Base-by-base conservation (phyloP, 2,329 filamentous ascomycete species). In the Fusarium proliferatum region DNA sequence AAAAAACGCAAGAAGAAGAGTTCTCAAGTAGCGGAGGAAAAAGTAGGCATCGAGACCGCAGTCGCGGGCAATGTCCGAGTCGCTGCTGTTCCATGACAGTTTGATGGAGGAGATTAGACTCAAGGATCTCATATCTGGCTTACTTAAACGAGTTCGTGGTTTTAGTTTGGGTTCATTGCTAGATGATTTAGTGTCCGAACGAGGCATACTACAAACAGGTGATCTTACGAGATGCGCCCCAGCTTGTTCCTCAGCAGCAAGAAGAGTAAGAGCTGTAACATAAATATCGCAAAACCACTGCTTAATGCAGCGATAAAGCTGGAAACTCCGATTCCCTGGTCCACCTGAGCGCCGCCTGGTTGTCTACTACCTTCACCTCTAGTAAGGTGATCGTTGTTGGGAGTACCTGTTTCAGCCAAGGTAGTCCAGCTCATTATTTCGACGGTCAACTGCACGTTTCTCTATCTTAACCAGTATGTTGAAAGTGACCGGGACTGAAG, bases 21-120 rank as follows among this genome's bases (percentile, higher is more conserved):
- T 88, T 73, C 88, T 88, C 41, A 90, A 89, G 80, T 97, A 98
- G 71, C 96, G 93, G 7, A 98, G 87, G 82, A 98, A 98, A 85
- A 98, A 97, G 85, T 97, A 99, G 78, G 96, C 95, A 81, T 99
- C 96, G 28, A 99, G 88, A 30, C 96, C 96, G 76, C 95, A 98
- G 83, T 97, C 97, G 67, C 95, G 93, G 76, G 98, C 97, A 77
- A 98, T 90, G 76, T 97, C 94, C 19, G 93, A 87, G 72, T 93
- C 88, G 86, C 91, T 82, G 85, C 93, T 84, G 85, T 91, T 81
- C 84, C 93, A 86, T 86, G 97, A 73, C 86, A 84, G 79, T 82
- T 88, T 79, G 77, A 89, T 30, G 12, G 52, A 33, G 38, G 52
- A 23, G 26, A 57, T 9, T 26, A 57, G 30, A 34, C 53, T n/a